A percentile compares a stretch with the other conserved stretches of the same genome.
Conservation (phyloP, 1,139 yeast species). For the Suhomyces bokatorum region DNA sequence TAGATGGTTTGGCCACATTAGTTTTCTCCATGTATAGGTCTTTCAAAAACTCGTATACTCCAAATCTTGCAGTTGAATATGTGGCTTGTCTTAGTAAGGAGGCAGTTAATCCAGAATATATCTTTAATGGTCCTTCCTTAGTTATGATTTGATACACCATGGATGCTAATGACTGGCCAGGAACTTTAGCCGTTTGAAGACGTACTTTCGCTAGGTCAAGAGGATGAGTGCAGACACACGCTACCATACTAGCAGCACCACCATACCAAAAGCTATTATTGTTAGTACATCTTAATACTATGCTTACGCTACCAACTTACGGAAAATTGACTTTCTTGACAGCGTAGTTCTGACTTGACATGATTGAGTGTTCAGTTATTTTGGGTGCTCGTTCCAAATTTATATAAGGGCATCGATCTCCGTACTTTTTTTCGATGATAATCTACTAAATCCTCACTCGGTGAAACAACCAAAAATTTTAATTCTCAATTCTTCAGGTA, state of each 20-base stretch:
- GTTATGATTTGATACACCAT: conserved; percentile 62
- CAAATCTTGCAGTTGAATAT: conserved; percentile 83
- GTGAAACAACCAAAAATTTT: too few species aligned
- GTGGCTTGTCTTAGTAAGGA: conserved; percentile 84
- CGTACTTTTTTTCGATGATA: background rate
- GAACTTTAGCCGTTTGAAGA: conserved; percentile 67
- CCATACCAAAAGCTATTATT: conserved; percentile 46
- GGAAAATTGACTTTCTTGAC: conserved; percentile 17
- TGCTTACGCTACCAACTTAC: conserved; percentile 11
- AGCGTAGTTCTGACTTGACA: conserved; percentile 6
- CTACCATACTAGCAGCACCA: conserved; percentile 67
- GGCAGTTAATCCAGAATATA: conserved; percentile 81
- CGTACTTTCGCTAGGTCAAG: conserved; percentile 84
- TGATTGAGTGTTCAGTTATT: background rate
- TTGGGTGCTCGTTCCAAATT: background rate
- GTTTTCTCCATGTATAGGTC: conserved; percentile 46
- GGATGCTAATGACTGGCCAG: conserved; percentile 60
- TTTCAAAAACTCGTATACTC: conserved; percentile 75
- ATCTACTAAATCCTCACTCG: too few species aligned
- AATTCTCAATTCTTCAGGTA: too few species aligned
- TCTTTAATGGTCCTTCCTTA: conserved; percentile 65
- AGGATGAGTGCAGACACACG: conserved; percentile 68
- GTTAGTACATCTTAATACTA: conserved; percentile 14
- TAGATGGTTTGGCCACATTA: conserved; percentile 35
- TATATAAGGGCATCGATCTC: conserved; percentile 7